Conservation (phyloP, 495 filamentous ascomycete genomes). For the Chaetomidium leptoderma region DNA sequence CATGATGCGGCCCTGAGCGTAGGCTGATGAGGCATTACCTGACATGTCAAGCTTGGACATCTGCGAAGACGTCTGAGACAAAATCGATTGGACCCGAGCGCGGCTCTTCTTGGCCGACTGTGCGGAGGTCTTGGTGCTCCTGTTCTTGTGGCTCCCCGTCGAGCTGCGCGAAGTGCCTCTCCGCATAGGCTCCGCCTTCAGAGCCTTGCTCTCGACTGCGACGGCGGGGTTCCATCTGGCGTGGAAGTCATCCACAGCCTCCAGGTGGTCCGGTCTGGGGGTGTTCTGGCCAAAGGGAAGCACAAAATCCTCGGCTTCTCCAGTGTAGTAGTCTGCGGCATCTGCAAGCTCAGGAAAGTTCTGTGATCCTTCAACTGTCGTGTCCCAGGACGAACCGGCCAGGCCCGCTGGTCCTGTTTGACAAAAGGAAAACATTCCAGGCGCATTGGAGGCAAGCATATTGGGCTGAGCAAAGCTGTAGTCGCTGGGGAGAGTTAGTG, state of each 20-base stretch:
- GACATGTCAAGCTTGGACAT: conserved; percentile 49
- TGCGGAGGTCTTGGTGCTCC: conserved; percentile 41
- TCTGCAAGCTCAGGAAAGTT: conserved; percentile 45
- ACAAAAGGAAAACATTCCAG: conserved; percentile 51
- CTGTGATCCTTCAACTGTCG: conserved; percentile 51
- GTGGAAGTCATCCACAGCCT: conserved; percentile 44
- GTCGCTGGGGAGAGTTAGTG: conserved; percentile 51
- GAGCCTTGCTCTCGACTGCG: conserved; percentile 32
- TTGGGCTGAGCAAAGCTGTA: conserved; percentile 48
- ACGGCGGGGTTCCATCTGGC: conserved; percentile 41
- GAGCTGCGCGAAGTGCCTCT: conserved; percentile 46
- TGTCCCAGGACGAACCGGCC: conserved; percentile 47
- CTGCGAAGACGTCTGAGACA: conserved; percentile 41
- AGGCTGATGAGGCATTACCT: conserved; percentile 40
- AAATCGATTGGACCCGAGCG: conserved; percentile 41
- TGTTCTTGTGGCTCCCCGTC: conserved; percentile 45
- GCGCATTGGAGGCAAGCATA: conserved; percentile 45
- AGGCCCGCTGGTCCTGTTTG: conserved; percentile 52
- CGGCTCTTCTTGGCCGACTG: conserved; percentile 39
- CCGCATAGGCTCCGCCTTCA: conserved; percentile 45
- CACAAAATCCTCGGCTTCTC: conserved; percentile 47
- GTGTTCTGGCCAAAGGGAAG: conserved; percentile 48
- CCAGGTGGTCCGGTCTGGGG: conserved; percentile 46
- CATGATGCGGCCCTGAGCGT: conserved; percentile 39
- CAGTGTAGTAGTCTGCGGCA: conserved; percentile 33